These are phyloP conservation scores for Elaeis oleifera DNA, from an alignment of 202 grass and related monocot species.

Conservation along the genomic window DNA sequence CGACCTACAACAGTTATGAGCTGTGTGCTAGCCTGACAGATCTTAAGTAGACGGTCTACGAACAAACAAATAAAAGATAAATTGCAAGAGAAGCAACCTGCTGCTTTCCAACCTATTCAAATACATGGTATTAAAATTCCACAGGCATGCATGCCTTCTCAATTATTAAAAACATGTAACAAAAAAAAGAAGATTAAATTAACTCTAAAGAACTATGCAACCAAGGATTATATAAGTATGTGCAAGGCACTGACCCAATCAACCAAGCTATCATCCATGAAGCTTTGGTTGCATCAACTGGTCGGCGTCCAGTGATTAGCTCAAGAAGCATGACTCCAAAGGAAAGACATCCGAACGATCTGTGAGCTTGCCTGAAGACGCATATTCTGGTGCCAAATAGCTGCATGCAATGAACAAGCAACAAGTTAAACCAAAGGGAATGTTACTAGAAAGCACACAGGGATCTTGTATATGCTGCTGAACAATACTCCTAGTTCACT, in stretches of 20 bases:
- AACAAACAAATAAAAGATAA: too few species aligned
- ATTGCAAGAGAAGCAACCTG: too few species aligned
- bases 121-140: too few species aligned
- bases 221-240: too few species aligned
- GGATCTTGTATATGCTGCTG: too few species aligned
- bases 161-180: not conserved
- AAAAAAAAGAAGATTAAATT: not conserved
- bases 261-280: constrained; percentile 74
- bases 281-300: constrained; percentile 47
- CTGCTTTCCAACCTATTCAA: too few species aligned
- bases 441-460: too few species aligned
- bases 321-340: constrained; percentile 97
- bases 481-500: too few species aligned
- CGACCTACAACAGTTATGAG: too few species aligned
- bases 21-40: too few species aligned
- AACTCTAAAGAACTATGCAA: too few species aligned
- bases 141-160: not conserved
- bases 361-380: constrained; percentile 67
- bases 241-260: constrained; percentile 66
- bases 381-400: constrained; percentile 82
- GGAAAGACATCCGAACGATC: constrained; percentile 94
- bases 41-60: too few species aligned
- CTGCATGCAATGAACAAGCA: constrained; percentile 24
- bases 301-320: constrained; percentile 80
- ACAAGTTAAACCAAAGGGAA: not conserved